Evolutionary conservation across 1,284 basidiomycete genomes (phyloP), one percentile per base, ranked within the genome.

Genomic region (Pseudomicrostroma phylloplanum): DNA sequence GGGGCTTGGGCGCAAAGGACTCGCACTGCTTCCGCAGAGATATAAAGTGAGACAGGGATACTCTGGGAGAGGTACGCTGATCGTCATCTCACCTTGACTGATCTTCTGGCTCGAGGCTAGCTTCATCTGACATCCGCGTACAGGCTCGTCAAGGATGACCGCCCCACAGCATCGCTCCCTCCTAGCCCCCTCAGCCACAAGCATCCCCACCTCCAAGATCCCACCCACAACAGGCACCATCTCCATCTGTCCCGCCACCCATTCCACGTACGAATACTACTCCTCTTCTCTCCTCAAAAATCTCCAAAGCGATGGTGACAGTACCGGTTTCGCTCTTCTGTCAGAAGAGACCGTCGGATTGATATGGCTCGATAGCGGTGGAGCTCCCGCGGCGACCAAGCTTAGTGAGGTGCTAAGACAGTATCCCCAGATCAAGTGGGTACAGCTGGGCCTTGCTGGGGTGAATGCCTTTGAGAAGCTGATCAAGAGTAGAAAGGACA

Each of bases 401-500:
- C 55, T 67, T 6, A 43, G 51, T 19, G 46, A 64, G 46, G 56
- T 54, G 13, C 58, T 67, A 11, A 36, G 51, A 13, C 40, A 26
- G 13, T 30, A 51, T 26, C 23, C 57, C 3, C 19, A 42, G 1
- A 46, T 75, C 15, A 40, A 42, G 1, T 72, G 69, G 53, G 62
- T 75, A 1, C 72, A 73, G 46, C 48, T 75, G 25, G 70, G 70
- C 6, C 70, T 70, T 70, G 67, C 70, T 7, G 73, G 73, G 2
- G 64, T 73, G 2, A 67, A 72, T 11, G 54, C 64, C 1, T 73
- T 66, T 42, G 11, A 59, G 2, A 40, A 55, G 0, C 42, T 73
- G 7, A 69, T 73, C 23, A 36, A 56, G 48, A 55, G 51, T 25
- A 42, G 53, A 23, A 26, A n/a, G 4, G 26, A 55, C 40, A 56